Evolutionary conservation across 2,329 filamentous ascomycete species (phyloP).

Genomic region (Tricladium varicosporioides): DNA sequence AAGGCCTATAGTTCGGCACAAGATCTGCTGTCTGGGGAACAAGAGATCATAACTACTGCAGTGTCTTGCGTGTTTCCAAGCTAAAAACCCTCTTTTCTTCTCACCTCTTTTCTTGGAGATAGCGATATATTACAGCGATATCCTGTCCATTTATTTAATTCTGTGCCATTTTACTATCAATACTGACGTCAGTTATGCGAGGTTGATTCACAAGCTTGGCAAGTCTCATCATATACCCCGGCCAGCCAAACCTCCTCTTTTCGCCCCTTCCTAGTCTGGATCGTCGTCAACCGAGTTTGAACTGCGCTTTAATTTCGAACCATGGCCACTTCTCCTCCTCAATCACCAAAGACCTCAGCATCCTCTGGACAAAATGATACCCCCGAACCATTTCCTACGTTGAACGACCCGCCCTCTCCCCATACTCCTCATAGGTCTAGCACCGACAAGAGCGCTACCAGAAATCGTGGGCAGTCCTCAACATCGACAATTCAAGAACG

Average conservation of each 20-base stretch:
- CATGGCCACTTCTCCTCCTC: constrained; percentile 3
- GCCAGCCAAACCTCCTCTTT: not conserved
- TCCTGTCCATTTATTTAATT: not conserved
- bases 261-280: not conserved
- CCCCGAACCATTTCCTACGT: constrained; percentile 18
- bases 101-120: no score
- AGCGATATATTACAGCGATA: not conserved
- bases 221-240: not conserved
- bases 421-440: constrained; percentile 13
- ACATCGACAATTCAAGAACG: constrained; percentile 26
- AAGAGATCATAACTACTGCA: no score
- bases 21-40: no score
- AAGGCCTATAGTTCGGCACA: not conserved
- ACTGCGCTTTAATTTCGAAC: not conserved
- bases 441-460: constrained; percentile 9
- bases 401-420: constrained; percentile 15
- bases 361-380: constrained; percentile 14
- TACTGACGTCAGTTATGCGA: not conserved
- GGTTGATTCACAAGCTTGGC: not conserved
- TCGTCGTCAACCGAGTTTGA: not conserved
- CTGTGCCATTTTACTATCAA: not conserved
- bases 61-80: no score
- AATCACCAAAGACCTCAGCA: not conserved
- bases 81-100: no score
- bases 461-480: constrained; percentile 18